Evolutionary conservation across 371 early-diverging fungal genomes (phyloP).

Genomic region (Mortierella sp.): DNA sequence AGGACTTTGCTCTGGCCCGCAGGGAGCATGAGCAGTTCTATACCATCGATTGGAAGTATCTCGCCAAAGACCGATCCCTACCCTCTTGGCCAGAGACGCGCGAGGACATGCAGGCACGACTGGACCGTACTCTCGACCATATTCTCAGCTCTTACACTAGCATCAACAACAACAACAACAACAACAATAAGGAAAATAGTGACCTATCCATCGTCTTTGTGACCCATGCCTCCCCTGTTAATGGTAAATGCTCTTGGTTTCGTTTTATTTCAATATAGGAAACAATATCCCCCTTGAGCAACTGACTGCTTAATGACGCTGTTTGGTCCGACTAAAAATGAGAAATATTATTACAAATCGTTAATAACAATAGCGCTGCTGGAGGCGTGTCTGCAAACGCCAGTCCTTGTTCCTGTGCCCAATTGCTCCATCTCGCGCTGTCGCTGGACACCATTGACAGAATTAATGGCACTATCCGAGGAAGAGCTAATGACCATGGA

Average conservation of each 20-base stretch:
- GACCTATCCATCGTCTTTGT: slow-evolving; percentile 49
- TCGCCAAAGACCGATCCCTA: slow-evolving; percentile 18
- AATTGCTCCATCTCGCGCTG: slow-evolving; percentile 52
- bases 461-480: neutral
- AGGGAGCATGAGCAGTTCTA: slow-evolving; percentile 46
- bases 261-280: too few species aligned
- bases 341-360: too few species aligned
- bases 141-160: slow-evolving; percentile 17
- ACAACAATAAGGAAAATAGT: slow-evolving; percentile 2
- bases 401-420: slow-evolving; percentile 40
- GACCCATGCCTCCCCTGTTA: slow-evolving; percentile 52
- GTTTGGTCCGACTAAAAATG: too few species aligned
- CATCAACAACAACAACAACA: neutral
- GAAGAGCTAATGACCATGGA: neutral
- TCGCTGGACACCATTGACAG: slow-evolving; percentile 27
- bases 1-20: slow-evolving; percentile 48
- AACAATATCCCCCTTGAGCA: too few species aligned
- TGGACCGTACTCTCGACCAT: slow-evolving; percentile 24
- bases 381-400: slow-evolving; percentile 44
- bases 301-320: too few species aligned
- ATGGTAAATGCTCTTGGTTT: slow-evolving; percentile 40
- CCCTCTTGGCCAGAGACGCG: slow-evolving; percentile 48
- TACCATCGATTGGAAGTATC: slow-evolving; percentile 53
- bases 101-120: slow-evolving; percentile 43
- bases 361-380: slow-evolving; percentile 28